A percentile compares a stretch with the other conserved stretches of the same genome.
These are phyloP conservation scores for Cydonia oblonga DNA, from an alignment of 331 rosid genomes.

Conservation along the genomic window DNA sequence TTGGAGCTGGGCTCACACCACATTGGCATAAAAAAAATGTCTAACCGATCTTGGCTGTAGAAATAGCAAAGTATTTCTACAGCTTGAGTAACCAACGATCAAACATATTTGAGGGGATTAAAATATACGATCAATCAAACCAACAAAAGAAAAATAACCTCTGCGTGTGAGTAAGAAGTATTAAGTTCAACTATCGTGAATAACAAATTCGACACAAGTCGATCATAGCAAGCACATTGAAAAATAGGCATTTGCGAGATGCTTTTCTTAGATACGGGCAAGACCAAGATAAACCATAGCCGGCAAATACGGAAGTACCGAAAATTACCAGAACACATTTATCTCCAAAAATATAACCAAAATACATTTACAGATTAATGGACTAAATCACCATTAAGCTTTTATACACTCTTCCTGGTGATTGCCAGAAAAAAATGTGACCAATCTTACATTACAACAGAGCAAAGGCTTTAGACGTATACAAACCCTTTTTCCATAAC, in stretches of 20 bases:
- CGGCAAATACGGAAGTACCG: background rate
- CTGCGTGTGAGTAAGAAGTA: too few species aligned
- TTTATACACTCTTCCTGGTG: background rate
- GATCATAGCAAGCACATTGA: too few species aligned
- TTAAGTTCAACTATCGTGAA: too few species aligned
- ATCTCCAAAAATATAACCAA: background rate
- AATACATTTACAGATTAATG: background rate
- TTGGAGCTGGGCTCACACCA: background rate
- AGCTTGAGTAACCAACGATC: too few species aligned
- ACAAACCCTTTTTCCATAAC: slow-evolving; percentile 31
- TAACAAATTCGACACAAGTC: too few species aligned
- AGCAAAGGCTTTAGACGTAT: slow-evolving; percentile 23
- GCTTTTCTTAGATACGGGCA: background rate
- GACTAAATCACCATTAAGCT: background rate
- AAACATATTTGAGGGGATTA: too few species aligned
- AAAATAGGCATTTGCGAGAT: too few species aligned
- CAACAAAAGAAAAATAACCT: too few species aligned
- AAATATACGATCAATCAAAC: too few species aligned
- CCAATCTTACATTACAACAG: slow-evolving; percentile 33
- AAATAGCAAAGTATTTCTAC: too few species aligned
- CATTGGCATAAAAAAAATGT: background rate
- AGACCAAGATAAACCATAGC: background rate
- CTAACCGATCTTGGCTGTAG: too few species aligned
- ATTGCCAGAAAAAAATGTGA: background rate
- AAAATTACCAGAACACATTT: background rate